phyloP scores from a whole-genome alignment of 129 eudicot species.

The Flaveria bidentis region DNA sequence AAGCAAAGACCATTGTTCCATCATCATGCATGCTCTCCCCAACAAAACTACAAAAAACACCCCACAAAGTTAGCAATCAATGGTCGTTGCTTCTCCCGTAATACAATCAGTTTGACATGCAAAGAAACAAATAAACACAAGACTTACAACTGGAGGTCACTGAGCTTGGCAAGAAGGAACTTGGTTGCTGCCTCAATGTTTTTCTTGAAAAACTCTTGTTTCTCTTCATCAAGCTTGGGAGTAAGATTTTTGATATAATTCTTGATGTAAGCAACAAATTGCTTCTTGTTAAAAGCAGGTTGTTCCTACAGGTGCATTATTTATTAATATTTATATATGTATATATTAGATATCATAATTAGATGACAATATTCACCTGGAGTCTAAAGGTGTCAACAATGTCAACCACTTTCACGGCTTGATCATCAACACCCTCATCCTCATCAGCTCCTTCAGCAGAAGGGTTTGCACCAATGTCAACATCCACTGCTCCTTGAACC shows the following conservation, averaged over 20 bases:
- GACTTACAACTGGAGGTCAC: constrained; percentile 76
- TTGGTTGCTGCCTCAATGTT: constrained; percentile 65
- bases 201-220: constrained; percentile 55
- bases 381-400: constrained; percentile 81
- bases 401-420: constrained; percentile 71
- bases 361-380: constrained; percentile 40
- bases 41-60: constrained; percentile 48
- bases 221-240: constrained; percentile 57
- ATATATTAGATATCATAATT: background rate
- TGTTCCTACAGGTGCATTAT: constrained; percentile 49
- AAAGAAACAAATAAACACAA: background rate
- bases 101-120: background rate
- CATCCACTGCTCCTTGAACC: constrained; percentile 57
- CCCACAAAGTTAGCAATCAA: background rate
- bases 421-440: constrained; percentile 65
- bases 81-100: background rate
- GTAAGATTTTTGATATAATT: constrained; percentile 63
- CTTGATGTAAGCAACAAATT: constrained; percentile 61
- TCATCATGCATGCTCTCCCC: constrained; percentile 82
- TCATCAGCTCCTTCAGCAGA: constrained; percentile 70
- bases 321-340: background rate
- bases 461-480: constrained; percentile 68
- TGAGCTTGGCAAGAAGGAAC: constrained; percentile 57
- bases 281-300: constrained; percentile 76
- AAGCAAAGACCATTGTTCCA: constrained; percentile 58